Base-by-base conservation (phyloP, 345 rosid species). In the Orychophragmus violaceus region DNA sequence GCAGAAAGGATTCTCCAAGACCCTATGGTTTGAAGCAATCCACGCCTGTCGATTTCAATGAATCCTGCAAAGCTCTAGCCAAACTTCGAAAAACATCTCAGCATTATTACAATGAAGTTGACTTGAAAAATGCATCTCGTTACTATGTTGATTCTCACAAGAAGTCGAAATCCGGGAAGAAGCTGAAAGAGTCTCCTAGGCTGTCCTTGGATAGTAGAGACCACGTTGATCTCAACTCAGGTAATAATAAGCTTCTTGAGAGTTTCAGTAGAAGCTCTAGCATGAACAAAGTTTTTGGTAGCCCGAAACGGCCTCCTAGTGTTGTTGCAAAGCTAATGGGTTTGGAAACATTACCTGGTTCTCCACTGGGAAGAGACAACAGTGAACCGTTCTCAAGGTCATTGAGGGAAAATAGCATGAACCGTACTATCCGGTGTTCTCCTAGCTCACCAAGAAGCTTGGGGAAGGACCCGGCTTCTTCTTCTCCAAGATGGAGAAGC, bases 271-370 rank as follows among this genome's bases (percentile, higher is more conserved):
- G 82, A 80, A 76, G 77, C 74, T 78, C 79, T 76, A 35, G 78
- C 65, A 59, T 80, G 69, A 79, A 49, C 76, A 39, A 61, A 69
- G 35, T 16, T 74, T 27, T 68, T 54, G 53, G 64, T 68, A 66
- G 72, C 52, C 75, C 70, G 32, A 84, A 82, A 56, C 83, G 88
- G 27, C 85, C 87, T 63, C 82, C 98, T 36, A 80, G 87, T 72
- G 79, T 93, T 46, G 91, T 93, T 41, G 98, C 97, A 58, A 93
- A 88, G 80, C 81, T 93, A 74, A 93, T 93, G 97, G 98, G 98
- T 22, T 85, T 87, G 81, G 98, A 90, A 14, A 74, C 85, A 36
- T 76, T 93, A 78, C 97, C 97, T 1, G 82, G 82, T 72, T 85
- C 90, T 64, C 70, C 85, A 59, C 62, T 71, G 25, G 72, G 78